Percentiles rank a stretch among this genome's conserved stretches.
These are phyloP conservation scores for Linum trigynum DNA, from an alignment of 345 rosid genomes.

Conservation along the genomic window DNA sequence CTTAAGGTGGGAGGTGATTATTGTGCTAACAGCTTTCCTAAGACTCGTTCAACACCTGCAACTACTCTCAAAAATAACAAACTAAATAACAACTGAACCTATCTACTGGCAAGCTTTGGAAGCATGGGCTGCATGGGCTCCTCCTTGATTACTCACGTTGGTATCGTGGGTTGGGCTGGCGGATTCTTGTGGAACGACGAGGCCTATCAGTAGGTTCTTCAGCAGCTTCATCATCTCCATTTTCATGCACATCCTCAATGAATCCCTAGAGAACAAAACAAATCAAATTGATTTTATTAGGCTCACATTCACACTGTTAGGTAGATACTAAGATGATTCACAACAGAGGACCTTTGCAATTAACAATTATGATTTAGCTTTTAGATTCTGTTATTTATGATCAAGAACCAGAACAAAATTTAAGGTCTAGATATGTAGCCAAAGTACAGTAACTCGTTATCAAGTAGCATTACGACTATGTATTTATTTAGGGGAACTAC, in stretches of 20 bases:
- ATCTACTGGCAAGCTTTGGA: too few relatives aligned
- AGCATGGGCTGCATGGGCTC: too few relatives aligned
- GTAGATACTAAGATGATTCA: slow-evolving; percentile 3
- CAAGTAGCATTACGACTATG: background rate
- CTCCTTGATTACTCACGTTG: too few relatives aligned
- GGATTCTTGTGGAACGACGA: too few relatives aligned
- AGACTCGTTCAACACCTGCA: too few relatives aligned
- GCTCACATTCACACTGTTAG: background rate
- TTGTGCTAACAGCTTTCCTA: too few relatives aligned
- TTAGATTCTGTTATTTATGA: background rate
- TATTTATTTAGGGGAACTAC: too few relatives aligned
- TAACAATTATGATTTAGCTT: background rate
- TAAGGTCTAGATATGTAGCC: background rate
- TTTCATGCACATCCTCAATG: slow-evolving; percentile 38
- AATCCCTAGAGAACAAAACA: background rate
- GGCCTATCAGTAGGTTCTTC: too few relatives aligned
- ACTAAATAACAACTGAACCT: too few relatives aligned
- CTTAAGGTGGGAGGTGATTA: too few relatives aligned
- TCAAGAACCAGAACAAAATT: background rate
- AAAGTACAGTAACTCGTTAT: background rate
- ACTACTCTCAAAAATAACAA: too few relatives aligned
- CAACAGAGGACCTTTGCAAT: background rate
- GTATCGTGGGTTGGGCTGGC: too few relatives aligned
- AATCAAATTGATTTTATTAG: background rate
- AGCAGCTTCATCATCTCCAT: slow-evolving; percentile 62